Evolutionary conservation across 164 flowering plant genomes (phyloP).

Genomic region (Tinospora cordifolia): DNA sequence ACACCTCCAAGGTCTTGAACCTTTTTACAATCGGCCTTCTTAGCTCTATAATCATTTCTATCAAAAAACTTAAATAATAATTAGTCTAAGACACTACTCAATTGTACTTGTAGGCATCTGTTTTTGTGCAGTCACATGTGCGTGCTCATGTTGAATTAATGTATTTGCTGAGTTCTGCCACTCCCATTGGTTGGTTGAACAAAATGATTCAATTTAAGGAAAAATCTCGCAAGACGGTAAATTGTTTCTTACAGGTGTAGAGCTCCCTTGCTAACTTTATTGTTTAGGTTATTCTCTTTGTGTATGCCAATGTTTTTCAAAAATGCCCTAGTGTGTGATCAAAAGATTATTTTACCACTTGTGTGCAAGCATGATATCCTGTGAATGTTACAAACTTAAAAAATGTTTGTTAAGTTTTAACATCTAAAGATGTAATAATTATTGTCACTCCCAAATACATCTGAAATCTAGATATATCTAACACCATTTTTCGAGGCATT

Average conservation of each 20-base stretch:
- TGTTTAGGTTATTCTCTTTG: neutral
- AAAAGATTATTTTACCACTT: too few relatives aligned
- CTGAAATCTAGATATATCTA: neutral
- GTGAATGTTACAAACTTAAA: too few relatives aligned
- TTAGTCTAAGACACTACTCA: neutral
- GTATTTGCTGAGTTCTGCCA: constrained; percentile 85
- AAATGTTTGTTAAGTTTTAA: too few relatives aligned
- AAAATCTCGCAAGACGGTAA: constrained; percentile 88
- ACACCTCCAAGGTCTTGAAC: constrained; percentile 63
- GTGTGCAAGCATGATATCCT: too few relatives aligned
- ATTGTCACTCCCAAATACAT: neutral
- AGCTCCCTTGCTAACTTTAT: neutral
- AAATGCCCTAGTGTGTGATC: too few relatives aligned
- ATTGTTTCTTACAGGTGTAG: constrained; percentile 18
- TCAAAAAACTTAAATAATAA: neutral
- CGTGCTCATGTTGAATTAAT: constrained; percentile 89
- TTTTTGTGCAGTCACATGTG: constrained; percentile 97
- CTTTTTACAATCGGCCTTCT: constrained; percentile 1
- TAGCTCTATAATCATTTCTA: neutral
- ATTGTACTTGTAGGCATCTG: constrained; percentile 59
- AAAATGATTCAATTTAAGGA: constrained; percentile 97
- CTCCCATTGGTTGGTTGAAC: constrained; percentile 91
- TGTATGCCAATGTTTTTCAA: neutral
- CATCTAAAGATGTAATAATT: neutral
- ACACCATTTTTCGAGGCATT: neutral